phyloP scores from a whole-genome alignment of 2,329 filamentous ascomycete species.

The Fusarium keratoplasticum region DNA sequence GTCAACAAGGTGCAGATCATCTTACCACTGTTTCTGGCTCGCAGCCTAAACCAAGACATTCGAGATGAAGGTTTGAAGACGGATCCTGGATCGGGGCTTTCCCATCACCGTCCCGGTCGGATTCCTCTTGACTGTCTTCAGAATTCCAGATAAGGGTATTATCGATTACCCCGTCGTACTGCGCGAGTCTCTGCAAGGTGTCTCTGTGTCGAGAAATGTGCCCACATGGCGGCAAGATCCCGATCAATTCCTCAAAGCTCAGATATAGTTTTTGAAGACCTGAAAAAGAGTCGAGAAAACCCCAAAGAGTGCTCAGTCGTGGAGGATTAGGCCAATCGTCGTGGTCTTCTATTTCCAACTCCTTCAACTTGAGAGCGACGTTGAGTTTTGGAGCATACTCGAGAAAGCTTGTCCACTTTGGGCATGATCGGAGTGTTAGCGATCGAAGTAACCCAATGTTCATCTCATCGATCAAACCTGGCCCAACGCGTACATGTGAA shows the following conservation, averaged over 20 bases:
- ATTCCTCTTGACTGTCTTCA: background rate
- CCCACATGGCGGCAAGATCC: background rate
- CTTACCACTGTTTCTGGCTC: background rate
- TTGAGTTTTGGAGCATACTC: background rate
- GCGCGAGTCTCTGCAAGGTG: constrained; percentile 3
- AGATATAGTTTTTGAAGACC: background rate
- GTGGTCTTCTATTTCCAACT: background rate
- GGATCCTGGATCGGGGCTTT: background rate
- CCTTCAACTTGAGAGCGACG: background rate
- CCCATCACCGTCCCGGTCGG: background rate
- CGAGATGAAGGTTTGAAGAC: background rate
- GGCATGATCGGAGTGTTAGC: background rate
- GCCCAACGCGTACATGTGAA: background rate
- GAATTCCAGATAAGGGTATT: background rate
- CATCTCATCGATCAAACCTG: background rate
- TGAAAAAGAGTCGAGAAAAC: background rate
- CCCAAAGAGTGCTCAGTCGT: background rate
- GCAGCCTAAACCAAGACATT: constrained; percentile 13
- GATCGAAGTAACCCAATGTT: background rate
- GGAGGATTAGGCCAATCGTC: background rate
- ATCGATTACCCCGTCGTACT: background rate
- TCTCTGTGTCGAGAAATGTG: background rate
- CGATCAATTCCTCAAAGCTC: background rate
- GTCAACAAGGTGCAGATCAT: background rate
- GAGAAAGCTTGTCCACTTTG: background rate